A percentile compares a stretch with the other conserved stretches of the same genome.
phyloP scores from a whole-genome alignment of 176 grass and related monocot species.

The Zea luxurians region DNA sequence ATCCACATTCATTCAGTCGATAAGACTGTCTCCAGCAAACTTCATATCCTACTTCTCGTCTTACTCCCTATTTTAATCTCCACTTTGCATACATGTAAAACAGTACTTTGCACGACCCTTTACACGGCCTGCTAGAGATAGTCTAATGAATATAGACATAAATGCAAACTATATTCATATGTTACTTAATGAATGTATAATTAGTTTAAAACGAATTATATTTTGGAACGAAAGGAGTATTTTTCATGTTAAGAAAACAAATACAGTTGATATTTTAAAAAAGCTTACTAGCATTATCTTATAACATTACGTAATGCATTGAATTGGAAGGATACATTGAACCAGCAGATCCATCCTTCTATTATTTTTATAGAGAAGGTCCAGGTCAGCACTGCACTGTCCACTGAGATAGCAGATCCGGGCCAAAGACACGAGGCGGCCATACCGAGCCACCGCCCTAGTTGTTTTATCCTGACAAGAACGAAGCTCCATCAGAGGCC shows the following conservation, averaged over 20 bases:
- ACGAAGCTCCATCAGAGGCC: slow-evolving; percentile 32
- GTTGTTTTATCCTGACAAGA: slow-evolving; percentile 52
- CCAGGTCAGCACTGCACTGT: slow-evolving; percentile 24
- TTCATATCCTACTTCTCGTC: too few species aligned
- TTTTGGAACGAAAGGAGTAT: too few species aligned
- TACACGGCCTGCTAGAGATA: too few species aligned
- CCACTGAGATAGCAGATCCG: background rate
- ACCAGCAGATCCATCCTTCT: background rate
- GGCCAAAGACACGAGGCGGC: slow-evolving; percentile 37
- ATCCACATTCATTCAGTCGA: too few species aligned
- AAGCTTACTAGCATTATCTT: background rate
- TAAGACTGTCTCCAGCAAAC: too few species aligned
- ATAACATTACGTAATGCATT: background rate
- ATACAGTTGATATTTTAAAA: background rate
- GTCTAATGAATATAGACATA: too few species aligned
- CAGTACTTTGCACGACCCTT: too few species aligned
- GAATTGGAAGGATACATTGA: background rate
- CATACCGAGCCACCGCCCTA: slow-evolving; percentile 46
- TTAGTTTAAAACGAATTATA: too few species aligned
- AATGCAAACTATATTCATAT: too few species aligned
- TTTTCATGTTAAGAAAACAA: background rate
- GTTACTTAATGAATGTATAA: too few species aligned
- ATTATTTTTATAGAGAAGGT: background rate
- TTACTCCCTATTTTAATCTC: too few species aligned
- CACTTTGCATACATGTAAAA: too few species aligned